Base-by-base conservation (phyloP, 345 rosid genomes). In the Lumnitzera racemosa region DNA sequence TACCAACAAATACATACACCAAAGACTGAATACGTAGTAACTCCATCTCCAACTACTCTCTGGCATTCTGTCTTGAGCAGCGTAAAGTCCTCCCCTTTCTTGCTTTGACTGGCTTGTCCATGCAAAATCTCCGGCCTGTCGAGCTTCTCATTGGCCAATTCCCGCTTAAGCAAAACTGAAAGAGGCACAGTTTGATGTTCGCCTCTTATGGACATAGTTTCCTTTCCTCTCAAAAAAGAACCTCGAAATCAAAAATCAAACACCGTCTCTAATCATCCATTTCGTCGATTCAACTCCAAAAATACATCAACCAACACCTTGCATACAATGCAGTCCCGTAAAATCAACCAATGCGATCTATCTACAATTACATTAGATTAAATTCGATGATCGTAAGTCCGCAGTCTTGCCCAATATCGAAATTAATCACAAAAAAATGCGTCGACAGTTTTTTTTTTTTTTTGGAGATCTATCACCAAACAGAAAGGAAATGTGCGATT, bases 31-130 rank as follows among this genome's bases (percentile, higher is more conserved):
- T 80, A 90, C 2, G 89, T 83, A 57, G 91, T 64, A 61, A 84
- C 88, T 1, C 92, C 89, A 74, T 90, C 99, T 49, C 95, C 98
- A 68, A 77, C 75, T 31, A 81, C 76, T 62, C 97, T 63, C 58
- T 88, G 87, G 61, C 97, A 90, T 57, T 83, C 97, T 3, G 91
- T 77, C 74, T 94, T 95, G 51, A 90, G 67, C 12, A 90, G 73
- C 0, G 88, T 80, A 25, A 77, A 88, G 55, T 95, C 99, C 64
- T 95, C 99, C 25, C 98, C 99, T 75, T 95, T 95, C 91, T 90
- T 95, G 86, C 95, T 86, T 67, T 95, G 94, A 53, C 72, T 80
- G 23, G 91, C 92, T 62, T 95, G 87, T 9, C 98, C 99, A 12
- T 86, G 79, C 16, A 74, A 31, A 61, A 95, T 80, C 58, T 86